Evolutionary conservation across 2,329 filamentous ascomycete genomes (phyloP), one percentile per base, ranked within the genome.

Genomic region (Lecanosticta acicola): DNA sequence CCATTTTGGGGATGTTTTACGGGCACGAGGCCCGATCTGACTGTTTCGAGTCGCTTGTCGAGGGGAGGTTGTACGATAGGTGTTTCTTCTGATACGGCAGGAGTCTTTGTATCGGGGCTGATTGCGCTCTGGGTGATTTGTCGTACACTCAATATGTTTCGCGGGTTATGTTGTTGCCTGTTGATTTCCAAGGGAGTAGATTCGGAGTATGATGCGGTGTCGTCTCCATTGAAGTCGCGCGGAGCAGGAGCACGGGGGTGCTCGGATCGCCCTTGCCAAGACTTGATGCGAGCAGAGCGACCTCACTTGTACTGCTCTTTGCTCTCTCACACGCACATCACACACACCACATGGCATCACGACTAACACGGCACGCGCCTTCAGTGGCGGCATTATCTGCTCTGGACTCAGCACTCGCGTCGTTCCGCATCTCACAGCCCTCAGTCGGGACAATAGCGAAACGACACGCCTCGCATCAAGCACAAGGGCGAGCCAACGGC

Each of bases 401-500:
- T n/a, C 52, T 66, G 38, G 58, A 61, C 21, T 59, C 55, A 4
- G 61, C 60, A 1, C 55, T 67, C 13, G 58, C 59, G 14, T 51
- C 48, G 26, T 53, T 67, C 43, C 59, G 61, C 34, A 55, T 66
- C 43, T 56, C 61, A 11, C 43, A 47, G 29, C 44, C 46, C 16
- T 20, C 39, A 13, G 24, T 37, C 43, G 16, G 50, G 32, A 32
- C 54, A 4, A 26, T 49, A 20, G 39, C 47, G 36, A 54, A 52
- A 43, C 49, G 81, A 64, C 70, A 82, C 63, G 81, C 81, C 53
- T 78, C 80, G 13, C 81, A 84, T 71, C 76, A 79, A 57, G 69
- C 79, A 19, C 79, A 84, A 71, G 80, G 80, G 59, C 73, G 78
- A 49, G 81, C 81, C 68, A 94, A 85, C 62, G 79, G 80, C 55